Evolutionary conservation across 164 flowering plant genomes (phyloP).

Genomic region (Umbellularia californica): DNA sequence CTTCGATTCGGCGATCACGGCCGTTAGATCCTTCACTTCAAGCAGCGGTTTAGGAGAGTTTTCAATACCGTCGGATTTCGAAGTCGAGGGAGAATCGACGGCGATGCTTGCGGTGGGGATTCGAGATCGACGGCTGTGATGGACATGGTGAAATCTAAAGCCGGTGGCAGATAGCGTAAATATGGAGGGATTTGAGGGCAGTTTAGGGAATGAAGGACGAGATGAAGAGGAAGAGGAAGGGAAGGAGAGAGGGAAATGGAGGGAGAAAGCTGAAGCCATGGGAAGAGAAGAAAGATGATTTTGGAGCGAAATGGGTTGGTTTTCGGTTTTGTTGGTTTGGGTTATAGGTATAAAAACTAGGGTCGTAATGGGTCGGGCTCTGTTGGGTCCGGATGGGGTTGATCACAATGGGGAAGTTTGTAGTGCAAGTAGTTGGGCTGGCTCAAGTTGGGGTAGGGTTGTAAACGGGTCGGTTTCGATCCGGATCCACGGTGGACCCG

Average conservation of each 20-base stretch:
- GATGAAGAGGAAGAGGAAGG: not conserved
- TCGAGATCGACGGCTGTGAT: constrained; percentile 10
- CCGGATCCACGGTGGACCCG: too few relatives aligned
- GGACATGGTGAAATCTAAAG: not conserved
- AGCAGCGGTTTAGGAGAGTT: constrained; percentile 47
- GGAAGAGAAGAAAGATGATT: not conserved
- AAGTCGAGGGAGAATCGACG: constrained; percentile 32
- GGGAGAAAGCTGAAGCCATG: not conserved
- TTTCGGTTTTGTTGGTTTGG: not conserved
- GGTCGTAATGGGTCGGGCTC: too few relatives aligned
- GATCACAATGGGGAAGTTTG: too few relatives aligned
- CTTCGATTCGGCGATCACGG: constrained; percentile 60
- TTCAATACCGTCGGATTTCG: constrained; percentile 4
- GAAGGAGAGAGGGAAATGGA: not conserved
- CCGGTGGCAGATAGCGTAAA: constrained; percentile 1
- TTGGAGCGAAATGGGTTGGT: not conserved
- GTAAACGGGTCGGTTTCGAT: too few relatives aligned
- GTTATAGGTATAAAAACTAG: too few relatives aligned
- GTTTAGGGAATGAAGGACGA: not conserved
- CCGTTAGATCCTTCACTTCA: constrained; percentile 71
- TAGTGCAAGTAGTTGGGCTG: too few relatives aligned
- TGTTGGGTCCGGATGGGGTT: too few relatives aligned
- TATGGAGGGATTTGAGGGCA: not conserved
- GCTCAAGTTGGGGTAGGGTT: too few relatives aligned
- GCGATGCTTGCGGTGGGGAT: constrained; percentile 21